Evolutionary conservation across 257 asterid genomes (phyloP), one percentile per base, ranked within the genome.

Genomic region (Verbascum thapsus): DNA sequence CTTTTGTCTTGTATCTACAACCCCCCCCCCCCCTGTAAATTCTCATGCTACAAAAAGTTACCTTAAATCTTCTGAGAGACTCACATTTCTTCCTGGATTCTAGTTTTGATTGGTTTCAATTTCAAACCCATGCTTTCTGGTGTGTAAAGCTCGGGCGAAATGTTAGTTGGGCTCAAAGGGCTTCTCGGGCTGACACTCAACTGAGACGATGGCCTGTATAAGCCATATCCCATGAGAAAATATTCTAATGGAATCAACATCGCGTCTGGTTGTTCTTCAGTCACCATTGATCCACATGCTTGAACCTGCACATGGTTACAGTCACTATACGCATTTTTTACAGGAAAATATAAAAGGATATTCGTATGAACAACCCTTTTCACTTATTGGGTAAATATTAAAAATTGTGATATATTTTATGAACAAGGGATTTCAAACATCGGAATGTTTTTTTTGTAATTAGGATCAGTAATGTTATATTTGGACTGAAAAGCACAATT

Each of bases 101-200:
- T 57, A 10, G 92, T 85, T 69, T 82, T 85, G 17, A 85, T 85
- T 8, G 92, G 92, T 54, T 85, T 85, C 4, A 85, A 63, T 75
- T 82, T 85, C 79, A 85, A 61, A 4, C 92, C 92, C 92, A 85
- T 85, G 76, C 92, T 85, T 60, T 85, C 92, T 12, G 92, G 92
- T 5, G 92, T 80, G 72, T 82, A 79, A 45, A 85, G 88, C 72
- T 85, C 92, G 0, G 92, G 88, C 18, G 88, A 72, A 51, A 85
- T 75, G 74, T 86, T 63, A 35, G 88, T 73, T 7, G 92, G 92
- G 50, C 85, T 85, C 62, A 85, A 75, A 16, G 92, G 92, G 74
- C 92, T 85, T 64, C 92, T 76, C 5, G 92, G 92, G 68, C 92
- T 85, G 43, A 73, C 82, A 37, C 57, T 82, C 10, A 73, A 63